Conservation (phyloP, 495 filamentous ascomycete genomes). For the Talaromyces borbonicus region DNA sequence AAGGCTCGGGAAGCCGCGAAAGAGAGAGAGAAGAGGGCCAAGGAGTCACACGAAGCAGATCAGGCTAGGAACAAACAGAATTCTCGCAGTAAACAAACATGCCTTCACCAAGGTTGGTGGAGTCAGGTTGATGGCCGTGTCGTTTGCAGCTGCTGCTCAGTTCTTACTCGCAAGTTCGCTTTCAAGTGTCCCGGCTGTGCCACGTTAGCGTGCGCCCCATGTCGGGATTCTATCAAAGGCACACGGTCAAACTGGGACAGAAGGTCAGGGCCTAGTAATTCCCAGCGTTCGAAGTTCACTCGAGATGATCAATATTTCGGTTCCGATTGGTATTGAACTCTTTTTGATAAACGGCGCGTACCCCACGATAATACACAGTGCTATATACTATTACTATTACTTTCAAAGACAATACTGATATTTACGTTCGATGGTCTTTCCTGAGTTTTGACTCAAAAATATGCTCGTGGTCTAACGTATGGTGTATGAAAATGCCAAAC, state of each 20-base stretch:
- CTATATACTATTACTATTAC: no score
- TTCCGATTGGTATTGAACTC: background rate
- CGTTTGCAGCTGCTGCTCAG: conserved; percentile 1
- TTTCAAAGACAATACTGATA: no score
- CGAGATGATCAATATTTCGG: background rate
- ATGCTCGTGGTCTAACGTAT: no score
- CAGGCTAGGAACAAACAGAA: conserved; percentile 2
- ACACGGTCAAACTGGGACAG: background rate
- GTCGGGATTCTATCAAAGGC: conserved; percentile 1
- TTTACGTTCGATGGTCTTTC: no score
- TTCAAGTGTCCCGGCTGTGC: background rate
- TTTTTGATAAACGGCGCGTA: no score
- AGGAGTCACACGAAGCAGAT: background rate
- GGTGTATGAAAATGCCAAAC: no score
- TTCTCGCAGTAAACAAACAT: background rate
- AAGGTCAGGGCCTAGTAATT: background rate
- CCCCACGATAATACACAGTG: no score
- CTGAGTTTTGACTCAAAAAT: no score
- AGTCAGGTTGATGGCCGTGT: background rate
- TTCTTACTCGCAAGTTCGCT: conserved; percentile 2
- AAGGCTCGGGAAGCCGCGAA: background rate
- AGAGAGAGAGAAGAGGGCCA: background rate
- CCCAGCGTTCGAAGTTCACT: background rate
- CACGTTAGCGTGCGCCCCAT: conserved; percentile 2
- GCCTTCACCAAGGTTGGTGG: background rate